phyloP scores from a whole-genome alignment of 2,329 filamentous ascomycete genomes.

The Fusarium multiceps region DNA sequence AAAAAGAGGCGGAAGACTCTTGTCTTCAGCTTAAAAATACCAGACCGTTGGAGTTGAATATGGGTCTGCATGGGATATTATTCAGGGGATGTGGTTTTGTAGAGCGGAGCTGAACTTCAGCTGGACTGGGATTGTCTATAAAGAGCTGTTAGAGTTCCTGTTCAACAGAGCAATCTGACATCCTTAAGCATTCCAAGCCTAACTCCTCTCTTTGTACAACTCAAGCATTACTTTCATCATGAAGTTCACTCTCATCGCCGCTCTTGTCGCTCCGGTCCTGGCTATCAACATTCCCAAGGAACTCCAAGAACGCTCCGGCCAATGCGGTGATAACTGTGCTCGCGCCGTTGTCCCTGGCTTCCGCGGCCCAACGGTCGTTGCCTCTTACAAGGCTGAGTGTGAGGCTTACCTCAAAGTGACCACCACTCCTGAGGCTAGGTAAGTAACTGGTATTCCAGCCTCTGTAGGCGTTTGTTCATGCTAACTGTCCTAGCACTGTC shows the following conservation, averaged over 20 bases:
- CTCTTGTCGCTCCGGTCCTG: conserved; percentile 23
- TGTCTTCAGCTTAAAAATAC: neutral
- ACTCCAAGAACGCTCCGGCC: conserved; percentile 25
- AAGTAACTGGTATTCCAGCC: neutral
- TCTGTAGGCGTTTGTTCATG: no score
- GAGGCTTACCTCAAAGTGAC: conserved; percentile 34
- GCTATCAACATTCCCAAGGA: conserved; percentile 31
- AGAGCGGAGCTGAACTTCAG: neutral
- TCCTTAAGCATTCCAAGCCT: neutral
- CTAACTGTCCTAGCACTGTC: conserved; percentile 28
- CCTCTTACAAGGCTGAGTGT: conserved; percentile 33
- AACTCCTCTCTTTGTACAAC: neutral
- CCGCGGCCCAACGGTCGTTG: conserved; percentile 18
- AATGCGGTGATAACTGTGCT: conserved; percentile 36
- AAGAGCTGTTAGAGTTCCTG: neutral
- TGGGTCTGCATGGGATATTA: neutral
- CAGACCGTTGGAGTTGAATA: neutral
- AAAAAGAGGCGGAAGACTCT: conserved; percentile 19
- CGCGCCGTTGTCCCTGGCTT: conserved; percentile 34
- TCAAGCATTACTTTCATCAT: conserved; percentile 1
- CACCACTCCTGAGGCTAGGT: conserved; percentile 33
- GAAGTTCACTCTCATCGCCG: conserved; percentile 37
- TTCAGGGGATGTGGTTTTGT: neutral
- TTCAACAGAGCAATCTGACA: neutral
- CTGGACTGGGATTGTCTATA: conserved; percentile 1